Percentiles rank a stretch among this genome's conserved stretches.
Conservation (phyloP, 495 filamentous ascomycete genomes). For the Tuber aestivum region DNA sequence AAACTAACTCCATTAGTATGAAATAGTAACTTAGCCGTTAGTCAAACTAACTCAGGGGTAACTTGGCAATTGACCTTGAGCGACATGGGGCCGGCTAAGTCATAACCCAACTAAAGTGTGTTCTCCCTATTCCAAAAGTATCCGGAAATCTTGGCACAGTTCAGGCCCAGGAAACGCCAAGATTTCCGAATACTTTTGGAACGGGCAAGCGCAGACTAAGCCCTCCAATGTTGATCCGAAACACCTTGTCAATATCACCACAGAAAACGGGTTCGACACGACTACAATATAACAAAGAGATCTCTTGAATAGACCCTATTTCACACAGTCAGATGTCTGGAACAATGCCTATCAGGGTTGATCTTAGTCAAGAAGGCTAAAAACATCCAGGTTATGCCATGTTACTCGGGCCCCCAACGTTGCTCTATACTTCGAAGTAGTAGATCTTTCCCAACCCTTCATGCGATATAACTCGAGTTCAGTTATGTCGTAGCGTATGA, state of each 20-base stretch:
- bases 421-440: background rate
- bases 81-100: background rate
- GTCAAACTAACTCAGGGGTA: background rate
- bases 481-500: background rate
- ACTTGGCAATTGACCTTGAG: background rate
- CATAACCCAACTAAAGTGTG: background rate
- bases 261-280: background rate
- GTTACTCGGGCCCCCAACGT: background rate
- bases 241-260: background rate
- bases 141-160: background rate
- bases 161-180: background rate
- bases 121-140: background rate
- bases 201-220: background rate
- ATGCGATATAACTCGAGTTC: slow-evolving; percentile 4
- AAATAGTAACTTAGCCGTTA: background rate
- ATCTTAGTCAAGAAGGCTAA: background rate
- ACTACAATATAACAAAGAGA: background rate
- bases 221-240: background rate
- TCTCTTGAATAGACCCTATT: background rate
- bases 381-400: background rate
- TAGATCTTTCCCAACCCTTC: background rate
- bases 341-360: background rate
- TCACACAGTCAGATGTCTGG: background rate
- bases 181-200: background rate
- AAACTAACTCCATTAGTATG: background rate